These are phyloP conservation scores for Clavariopsis aquatica DNA, from an alignment of 495 filamentous ascomycete genomes.

Conservation along the genomic window DNA sequence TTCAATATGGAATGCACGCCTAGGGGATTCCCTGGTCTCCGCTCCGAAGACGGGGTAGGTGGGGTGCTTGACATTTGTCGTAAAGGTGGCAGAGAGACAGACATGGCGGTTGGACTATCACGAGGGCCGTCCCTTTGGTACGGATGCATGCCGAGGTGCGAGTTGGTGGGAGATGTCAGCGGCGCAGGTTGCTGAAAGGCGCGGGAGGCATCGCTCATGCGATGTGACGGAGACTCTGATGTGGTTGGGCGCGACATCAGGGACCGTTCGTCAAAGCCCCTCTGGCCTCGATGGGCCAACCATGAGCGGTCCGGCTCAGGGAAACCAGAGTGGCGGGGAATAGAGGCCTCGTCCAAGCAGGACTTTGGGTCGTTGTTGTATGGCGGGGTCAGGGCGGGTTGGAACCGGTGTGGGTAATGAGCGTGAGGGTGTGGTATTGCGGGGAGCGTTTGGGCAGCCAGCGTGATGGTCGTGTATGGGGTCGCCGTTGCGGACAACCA, in stretches of 20 bases:
- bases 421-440: slow-evolving; percentile 30
- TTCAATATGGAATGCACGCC: slow-evolving; percentile 37
- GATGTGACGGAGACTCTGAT: slow-evolving; percentile 21
- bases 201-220: slow-evolving; percentile 16
- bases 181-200: slow-evolving; percentile 20
- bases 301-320: slow-evolving; percentile 30
- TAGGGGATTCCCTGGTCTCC: slow-evolving; percentile 23
- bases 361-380: slow-evolving; percentile 30
- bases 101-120: slow-evolving; percentile 1
- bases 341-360: slow-evolving; percentile 15
- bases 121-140: slow-evolving; percentile 7
- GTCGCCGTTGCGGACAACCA: slow-evolving; percentile 31
- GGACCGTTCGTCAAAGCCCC: slow-evolving; percentile 35
- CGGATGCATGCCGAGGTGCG: slow-evolving; percentile 16
- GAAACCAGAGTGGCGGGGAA: slow-evolving; percentile 7
- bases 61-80: slow-evolving; percentile 27
- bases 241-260: slow-evolving; percentile 35
- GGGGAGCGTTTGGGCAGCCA: slow-evolving; percentile 37
- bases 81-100: slow-evolving; percentile 27
- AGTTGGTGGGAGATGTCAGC: slow-evolving; percentile 16
- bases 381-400: slow-evolving; percentile 25
- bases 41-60: slow-evolving; percentile 31
- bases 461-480: slow-evolving; percentile 18
- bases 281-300: slow-evolving; percentile 24
- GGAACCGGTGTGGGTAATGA: slow-evolving; percentile 34